Evolutionary conservation across 345 rosid species (phyloP), one percentile per base, ranked within the genome.

Genomic region (Moricandia moricandioides): DNA sequence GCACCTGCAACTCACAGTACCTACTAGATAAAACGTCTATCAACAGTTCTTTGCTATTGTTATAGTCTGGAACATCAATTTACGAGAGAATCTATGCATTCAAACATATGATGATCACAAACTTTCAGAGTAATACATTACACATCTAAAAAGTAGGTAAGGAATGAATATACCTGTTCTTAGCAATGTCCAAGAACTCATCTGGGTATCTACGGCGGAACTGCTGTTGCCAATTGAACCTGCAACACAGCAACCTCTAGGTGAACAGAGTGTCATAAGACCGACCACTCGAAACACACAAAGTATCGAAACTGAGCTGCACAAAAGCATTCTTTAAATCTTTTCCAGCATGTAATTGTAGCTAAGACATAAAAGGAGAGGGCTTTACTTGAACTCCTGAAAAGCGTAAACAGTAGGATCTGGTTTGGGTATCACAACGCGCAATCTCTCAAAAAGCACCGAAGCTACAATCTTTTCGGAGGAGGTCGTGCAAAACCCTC

Each of bases 371-470:
- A 16, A 18, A 18, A 52, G 47, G 67, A 76, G 55, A 40, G 18
- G 62, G 62, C 67, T 89, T 87, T 70, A 92, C 97, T 94, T 90
- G 83, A 95, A 95, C 89, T 95, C 99, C 80, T 87, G 92, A 60
- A 95, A 95, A 37, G 97, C 88, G 79, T 88, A 92, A 51, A 90
- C 90, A 54, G 84, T 86, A 8, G 98, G 97, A 73, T 95, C 97
- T 27, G 93, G 88, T 82, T 90, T 87, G 16, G 98, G 99, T 49
- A 92, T 76, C 51, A 95, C 97, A 51, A 95, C 94, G 1, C 97
- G 98, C 63, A 92, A 75, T 77, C 99, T 86, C 90, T 92, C 99
- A 63, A 95, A 95, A 49, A 92, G 82, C 13, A 95, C 98, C n/a
- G 97, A 92, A 17, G 98, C 96, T 29, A 92, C 88, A 27, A 95